Evolutionary conservation across 2,329 filamentous ascomycete species (phyloP).

Genomic region (Seiridium unicorne): DNA sequence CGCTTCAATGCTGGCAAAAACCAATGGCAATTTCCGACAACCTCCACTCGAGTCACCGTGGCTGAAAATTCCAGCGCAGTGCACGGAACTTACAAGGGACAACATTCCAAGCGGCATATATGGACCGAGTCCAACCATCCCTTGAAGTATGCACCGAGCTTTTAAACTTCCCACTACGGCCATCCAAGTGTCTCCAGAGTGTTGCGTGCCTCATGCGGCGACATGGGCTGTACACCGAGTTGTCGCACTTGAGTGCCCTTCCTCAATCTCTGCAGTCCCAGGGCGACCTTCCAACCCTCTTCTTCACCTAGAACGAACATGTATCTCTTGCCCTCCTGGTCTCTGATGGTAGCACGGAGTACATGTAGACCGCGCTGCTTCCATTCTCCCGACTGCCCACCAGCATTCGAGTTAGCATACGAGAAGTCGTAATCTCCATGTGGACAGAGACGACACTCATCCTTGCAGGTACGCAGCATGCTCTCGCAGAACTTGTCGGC

Average conservation of each 20-base stretch:
- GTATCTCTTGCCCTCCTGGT: slow-evolving; percentile 66
- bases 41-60: too few species aligned
- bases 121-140: not conserved
- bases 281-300: slow-evolving; percentile 67
- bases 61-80: too few species aligned
- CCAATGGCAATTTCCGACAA: too few species aligned
- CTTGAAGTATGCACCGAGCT: not conserved
- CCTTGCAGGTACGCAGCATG: slow-evolving; percentile 63
- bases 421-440: slow-evolving; percentile 39
- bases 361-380: slow-evolving; percentile 58
- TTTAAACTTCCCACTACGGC: slow-evolving; percentile 19
- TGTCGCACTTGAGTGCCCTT: slow-evolving; percentile 59
- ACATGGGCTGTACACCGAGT: slow-evolving; percentile 57
- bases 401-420: slow-evolving; percentile 38
- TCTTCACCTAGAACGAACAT: slow-evolving; percentile 63
- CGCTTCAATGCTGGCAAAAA: too few species aligned
- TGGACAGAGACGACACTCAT: slow-evolving; percentile 57
- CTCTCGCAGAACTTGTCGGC: slow-evolving; percentile 58
- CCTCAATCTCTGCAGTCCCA: slow-evolving; percentile 59
- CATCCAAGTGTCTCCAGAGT: slow-evolving; percentile 61
- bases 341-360: slow-evolving; percentile 61
- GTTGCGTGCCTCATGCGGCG: slow-evolving; percentile 49
- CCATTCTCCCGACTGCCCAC: slow-evolving; percentile 51
- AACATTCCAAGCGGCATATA: not conserved
- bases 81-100: too few species aligned